These are phyloP conservation scores for Musa acuminata DNA, from an alignment of 176 grass and related monocot genomes.

Conservation along the genomic window DNA sequence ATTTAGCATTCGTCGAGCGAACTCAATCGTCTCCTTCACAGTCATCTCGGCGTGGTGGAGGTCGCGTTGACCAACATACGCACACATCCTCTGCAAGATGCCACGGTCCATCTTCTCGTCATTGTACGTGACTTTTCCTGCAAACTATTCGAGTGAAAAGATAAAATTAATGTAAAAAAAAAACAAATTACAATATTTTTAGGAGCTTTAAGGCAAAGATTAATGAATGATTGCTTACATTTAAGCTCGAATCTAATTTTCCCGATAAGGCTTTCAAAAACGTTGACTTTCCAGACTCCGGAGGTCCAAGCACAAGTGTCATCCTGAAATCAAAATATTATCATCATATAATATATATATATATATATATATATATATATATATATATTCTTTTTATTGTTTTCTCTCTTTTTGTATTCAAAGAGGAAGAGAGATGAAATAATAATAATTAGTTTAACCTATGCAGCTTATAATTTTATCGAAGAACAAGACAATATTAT, in stretches of 20 bases:
- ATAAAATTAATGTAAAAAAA: too few species aligned
- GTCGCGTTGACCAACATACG: slow-evolving; percentile 85
- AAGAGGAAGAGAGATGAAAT: too few species aligned
- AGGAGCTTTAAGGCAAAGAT: too few species aligned
- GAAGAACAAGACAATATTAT: too few species aligned
- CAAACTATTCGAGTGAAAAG: slow-evolving; percentile 24
- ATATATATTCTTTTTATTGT: too few species aligned
- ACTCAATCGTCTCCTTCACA: slow-evolving; percentile 67
- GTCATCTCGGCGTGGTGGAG: slow-evolving; percentile 97
- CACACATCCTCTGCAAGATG: slow-evolving; percentile 37
- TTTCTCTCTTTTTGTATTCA: too few species aligned
- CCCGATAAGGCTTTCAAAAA: slow-evolving; percentile 68
- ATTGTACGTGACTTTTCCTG: slow-evolving; percentile 58
- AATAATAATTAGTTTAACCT: too few species aligned
- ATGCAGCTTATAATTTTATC: too few species aligned
- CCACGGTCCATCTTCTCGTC: slow-evolving; percentile 38
- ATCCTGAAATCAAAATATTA: slow-evolving; percentile 42
- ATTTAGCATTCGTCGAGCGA: slow-evolving; percentile 57
- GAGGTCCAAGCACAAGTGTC: slow-evolving; percentile 91
- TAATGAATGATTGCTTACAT: slow-evolving; percentile 34
- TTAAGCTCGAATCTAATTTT: slow-evolving; percentile 50
- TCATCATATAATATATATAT: background rate
- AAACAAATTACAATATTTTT: too few species aligned
- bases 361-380: too few species aligned
- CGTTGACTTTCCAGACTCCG: slow-evolving; percentile 83